Percentiles rank a stretch among this genome's conserved stretches.
Evolutionary conservation across 176 grass and related monocot genomes (phyloP).

Genomic region (Lolium multiflorum): DNA sequence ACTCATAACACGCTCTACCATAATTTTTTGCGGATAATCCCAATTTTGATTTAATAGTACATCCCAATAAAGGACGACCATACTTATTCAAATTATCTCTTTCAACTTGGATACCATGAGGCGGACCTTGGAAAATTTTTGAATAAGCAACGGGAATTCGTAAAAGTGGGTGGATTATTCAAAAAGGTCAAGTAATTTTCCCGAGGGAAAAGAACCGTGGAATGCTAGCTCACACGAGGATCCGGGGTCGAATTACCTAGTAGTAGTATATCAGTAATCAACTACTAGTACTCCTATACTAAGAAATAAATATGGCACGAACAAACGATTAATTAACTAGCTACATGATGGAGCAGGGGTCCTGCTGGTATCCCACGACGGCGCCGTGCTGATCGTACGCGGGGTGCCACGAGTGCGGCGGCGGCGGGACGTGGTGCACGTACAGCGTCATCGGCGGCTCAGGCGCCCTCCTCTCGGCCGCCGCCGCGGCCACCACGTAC

Average conservation of each 20-base stretch:
- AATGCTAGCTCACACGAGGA: neutral
- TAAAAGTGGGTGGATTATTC: neutral
- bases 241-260: neutral
- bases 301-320: neutral
- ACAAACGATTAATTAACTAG: neutral
- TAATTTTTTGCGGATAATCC: no score
- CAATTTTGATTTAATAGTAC: no score
- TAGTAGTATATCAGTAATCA: neutral
- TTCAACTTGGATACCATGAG: no score
- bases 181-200: neutral
- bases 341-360: constrained; percentile 53
- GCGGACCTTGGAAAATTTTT: no score
- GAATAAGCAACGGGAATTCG: no score
- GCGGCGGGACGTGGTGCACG: constrained; percentile 45
- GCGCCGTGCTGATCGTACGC: constrained; percentile 41
- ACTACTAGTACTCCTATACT: neutral
- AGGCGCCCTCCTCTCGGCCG: constrained; percentile 28
- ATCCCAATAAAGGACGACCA: no score
- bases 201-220: neutral
- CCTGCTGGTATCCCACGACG: constrained; percentile 39
- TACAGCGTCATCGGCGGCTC: constrained; percentile 37
- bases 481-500: neutral
- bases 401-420: constrained; percentile 33
- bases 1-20: no score
- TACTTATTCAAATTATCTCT: no score